Evolutionary conservation across 2,329 filamentous ascomycete genomes (phyloP), one percentile per base, ranked within the genome.

Genomic region (Aspergillus pseudoterreus): DNA sequence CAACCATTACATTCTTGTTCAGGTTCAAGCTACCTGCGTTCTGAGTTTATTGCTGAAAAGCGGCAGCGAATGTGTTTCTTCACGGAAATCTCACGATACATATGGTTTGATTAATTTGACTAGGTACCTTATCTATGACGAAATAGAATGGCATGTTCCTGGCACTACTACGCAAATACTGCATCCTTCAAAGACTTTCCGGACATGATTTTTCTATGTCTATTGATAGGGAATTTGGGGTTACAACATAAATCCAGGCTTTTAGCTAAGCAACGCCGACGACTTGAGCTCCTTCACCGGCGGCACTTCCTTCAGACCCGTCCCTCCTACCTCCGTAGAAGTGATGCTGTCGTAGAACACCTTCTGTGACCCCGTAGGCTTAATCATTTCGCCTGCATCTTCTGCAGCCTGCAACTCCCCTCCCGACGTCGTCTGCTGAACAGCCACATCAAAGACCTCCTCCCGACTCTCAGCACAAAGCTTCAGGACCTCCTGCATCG

Each of bases 401-500:
- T 57, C 58, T 24, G 59, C 60, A 30, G 59, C 64, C 6, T 57
- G 55, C 41, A 57, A 55, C 12, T 52, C 56, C 39, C 60, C 60
- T 3, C 56, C 55, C 19, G 63, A 58, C 4, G 53, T 52, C 22
- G 53, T 57, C 4, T 52, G 6, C 36, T 27, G 15, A 49, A 50
- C 53, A 35, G 50, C 48, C 3, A 65, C 59, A 48, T 75, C 76
- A 66, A 88, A 95, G 0, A 95, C 87, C 61, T 95, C 87, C 9
- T 72, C 76, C 14, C 91, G 77, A 41, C 87, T 86, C 6, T 74
- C 77, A 57, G 72, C 73, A 67, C 90, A 95, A 55, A 83, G 80
- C 42, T 82, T 84, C 9, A 90, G 74, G 0, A 97, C 86, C 57
- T 94, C 90, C 4, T 74, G 78, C 74, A 92, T 83, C 22, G 89